Percentiles rank a stretch among this genome's conserved stretches.
Conservation (phyloP, 164 flowering plant species). For the Paratinospora sagittata region DNA sequence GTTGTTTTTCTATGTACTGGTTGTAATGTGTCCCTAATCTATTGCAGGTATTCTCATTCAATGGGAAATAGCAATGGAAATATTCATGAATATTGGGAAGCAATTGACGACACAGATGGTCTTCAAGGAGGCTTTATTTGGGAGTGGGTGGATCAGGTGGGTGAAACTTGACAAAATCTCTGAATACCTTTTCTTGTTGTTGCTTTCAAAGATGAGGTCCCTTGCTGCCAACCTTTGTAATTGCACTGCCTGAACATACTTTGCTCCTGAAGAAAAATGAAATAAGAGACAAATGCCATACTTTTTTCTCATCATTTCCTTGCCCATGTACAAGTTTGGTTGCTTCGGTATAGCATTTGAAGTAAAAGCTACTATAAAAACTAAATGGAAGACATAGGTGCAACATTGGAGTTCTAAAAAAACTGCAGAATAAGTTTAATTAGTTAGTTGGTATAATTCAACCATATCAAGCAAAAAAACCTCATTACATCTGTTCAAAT, state of each 20-base stretch:
- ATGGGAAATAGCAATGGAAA: constrained; percentile 97
- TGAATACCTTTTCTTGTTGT: not conserved
- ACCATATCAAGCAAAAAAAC: too few relatives aligned
- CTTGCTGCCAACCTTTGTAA: not conserved
- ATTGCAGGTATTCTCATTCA: constrained; percentile 87
- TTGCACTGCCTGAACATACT: not conserved
- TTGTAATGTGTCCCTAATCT: not conserved
- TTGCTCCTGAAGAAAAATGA: not conserved
- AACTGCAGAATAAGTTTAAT: too few relatives aligned
- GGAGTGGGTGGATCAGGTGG: constrained; percentile 99
- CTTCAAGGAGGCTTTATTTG: constrained; percentile 99
- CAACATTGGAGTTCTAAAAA: too few relatives aligned
- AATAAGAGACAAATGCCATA: not conserved
- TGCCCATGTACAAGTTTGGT: not conserved
- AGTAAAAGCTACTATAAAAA: too few relatives aligned
- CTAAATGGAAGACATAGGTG: too few relatives aligned
- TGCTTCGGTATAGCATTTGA: too few relatives aligned
- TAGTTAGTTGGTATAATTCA: too few relatives aligned
- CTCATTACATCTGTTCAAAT: too few relatives aligned
- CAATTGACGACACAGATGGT: constrained; percentile 82
- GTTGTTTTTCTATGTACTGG: constrained; percentile 6
- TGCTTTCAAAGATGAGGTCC: not conserved
- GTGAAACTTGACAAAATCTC: not conserved
- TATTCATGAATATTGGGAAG: constrained; percentile 84
- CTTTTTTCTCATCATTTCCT: not conserved